Evolutionary conservation across 768 basidiomycete species (phyloP).

Genomic region (Boletellus ananas): DNA sequence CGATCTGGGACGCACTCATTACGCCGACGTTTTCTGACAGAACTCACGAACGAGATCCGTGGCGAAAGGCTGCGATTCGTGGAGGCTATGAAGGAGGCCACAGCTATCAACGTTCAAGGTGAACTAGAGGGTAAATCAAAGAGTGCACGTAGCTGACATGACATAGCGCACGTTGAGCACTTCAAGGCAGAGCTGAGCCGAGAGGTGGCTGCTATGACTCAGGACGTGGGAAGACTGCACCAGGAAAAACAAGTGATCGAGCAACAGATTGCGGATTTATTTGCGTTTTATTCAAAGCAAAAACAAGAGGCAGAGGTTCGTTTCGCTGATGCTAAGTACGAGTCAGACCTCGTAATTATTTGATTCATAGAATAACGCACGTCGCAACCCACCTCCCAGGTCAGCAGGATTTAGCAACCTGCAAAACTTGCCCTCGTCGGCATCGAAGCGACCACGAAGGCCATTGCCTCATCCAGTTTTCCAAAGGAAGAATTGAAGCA

Average conservation of each 20-base stretch:
- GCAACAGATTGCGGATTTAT: conserved; percentile 69
- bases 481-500: conserved; percentile 17
- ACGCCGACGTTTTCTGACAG: conserved; percentile 33
- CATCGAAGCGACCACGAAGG: conserved; percentile 21
- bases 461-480: conserved; percentile 31
- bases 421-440: conserved; percentile 26
- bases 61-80: conserved; percentile 84
- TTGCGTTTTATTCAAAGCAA: conserved; percentile 69
- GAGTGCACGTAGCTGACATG: conserved; percentile 2
- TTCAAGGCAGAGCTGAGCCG: conserved; percentile 77
- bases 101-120: conserved; percentile 83
- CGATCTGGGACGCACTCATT: neutral
- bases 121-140: conserved; percentile 11
- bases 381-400: conserved; percentile 20
- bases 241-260: conserved; percentile 62
- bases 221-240: conserved; percentile 67
- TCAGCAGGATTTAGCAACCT: conserved; percentile 22
- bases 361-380: conserved; percentile 19
- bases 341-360: neutral
- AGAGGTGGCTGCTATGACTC: conserved; percentile 70
- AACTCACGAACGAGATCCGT: conserved; percentile 78
- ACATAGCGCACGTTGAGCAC: conserved; percentile 76
- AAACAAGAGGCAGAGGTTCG: conserved; percentile 39
- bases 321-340: neutral
- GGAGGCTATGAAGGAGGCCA: conserved; percentile 94